Evolutionary conservation across 2,329 filamentous ascomycete genomes (phyloP).

Genomic region (Aspergillus hiratsukae): DNA sequence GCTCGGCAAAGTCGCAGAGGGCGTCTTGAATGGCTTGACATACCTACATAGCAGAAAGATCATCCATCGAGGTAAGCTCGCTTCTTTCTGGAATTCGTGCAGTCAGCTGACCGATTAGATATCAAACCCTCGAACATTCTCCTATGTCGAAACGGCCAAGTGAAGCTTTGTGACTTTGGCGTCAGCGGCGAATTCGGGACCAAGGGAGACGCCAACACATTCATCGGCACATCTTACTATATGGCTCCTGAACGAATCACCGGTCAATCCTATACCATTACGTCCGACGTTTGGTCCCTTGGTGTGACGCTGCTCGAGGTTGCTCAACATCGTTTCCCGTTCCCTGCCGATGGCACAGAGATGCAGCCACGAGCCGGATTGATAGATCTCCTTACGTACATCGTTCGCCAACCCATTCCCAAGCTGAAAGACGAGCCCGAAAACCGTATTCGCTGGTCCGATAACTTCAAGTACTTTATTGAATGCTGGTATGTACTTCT

Average conservation of each 20-base stretch:
- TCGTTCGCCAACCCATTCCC: constrained; percentile 90
- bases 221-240: constrained; percentile 98
- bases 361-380: constrained; percentile 89
- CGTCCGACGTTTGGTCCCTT: constrained; percentile 95
- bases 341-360: constrained; percentile 92
- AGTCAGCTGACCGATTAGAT: constrained; percentile 47
- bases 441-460: constrained; percentile 86
- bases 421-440: constrained; percentile 93
- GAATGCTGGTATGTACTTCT: constrained; percentile 75
- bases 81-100: background rate
- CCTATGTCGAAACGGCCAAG: constrained; percentile 83
- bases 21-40: constrained; percentile 85
- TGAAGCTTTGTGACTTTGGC: constrained; percentile 98
- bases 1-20: constrained; percentile 91
- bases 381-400: constrained; percentile 95
- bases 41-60: constrained; percentile 96
- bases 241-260: constrained; percentile 99
- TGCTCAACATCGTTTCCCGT: constrained; percentile 97
- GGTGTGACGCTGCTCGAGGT: constrained; percentile 97
- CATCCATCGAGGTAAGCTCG: constrained; percentile 68
- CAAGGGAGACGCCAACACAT: constrained; percentile 97
- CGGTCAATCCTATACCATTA: constrained; percentile 96
- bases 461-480: constrained; percentile 98
- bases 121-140: constrained; percentile 99
- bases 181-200: constrained; percentile 97